A percentile compares a stretch with the other conserved stretches of the same genome.
These are phyloP conservation scores for Melastoma candidum DNA, from an alignment of 441 rosid genomes.

Conservation along the genomic window DNA sequence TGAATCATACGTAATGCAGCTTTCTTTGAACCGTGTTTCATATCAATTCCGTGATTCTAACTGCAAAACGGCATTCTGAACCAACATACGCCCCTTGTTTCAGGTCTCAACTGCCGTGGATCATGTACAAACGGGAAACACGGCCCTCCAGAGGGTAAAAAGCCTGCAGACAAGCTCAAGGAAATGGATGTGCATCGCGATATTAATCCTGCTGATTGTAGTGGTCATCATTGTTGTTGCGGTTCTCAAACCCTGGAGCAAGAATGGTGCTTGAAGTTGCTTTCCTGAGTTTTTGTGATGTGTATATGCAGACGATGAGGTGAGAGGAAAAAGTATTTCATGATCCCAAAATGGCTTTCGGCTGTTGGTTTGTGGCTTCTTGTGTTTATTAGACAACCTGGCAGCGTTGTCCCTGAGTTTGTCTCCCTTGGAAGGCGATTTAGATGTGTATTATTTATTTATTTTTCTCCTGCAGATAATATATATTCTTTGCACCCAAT, in stretches of 20 bases:
- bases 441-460: too few species aligned
- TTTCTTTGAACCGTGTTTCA: too few species aligned
- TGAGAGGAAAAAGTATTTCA: too few species aligned
- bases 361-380: too few species aligned
- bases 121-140: slow-evolving; percentile 84
- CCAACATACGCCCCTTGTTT: slow-evolving; percentile 1
- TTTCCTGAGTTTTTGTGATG: neutral
- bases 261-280: slow-evolving; percentile 46
- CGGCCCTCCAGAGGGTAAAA: slow-evolving; percentile 63
- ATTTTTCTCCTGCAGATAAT: too few species aligned
- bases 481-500: too few species aligned
- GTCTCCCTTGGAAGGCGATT: too few species aligned
- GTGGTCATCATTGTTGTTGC: slow-evolving; percentile 52
- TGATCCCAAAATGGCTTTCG: too few species aligned
- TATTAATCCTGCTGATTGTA: slow-evolving; percentile 70
- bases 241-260: slow-evolving; percentile 78
- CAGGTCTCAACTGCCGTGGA: slow-evolving; percentile 91
- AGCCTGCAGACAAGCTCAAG: slow-evolving; percentile 67
- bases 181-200: slow-evolving; percentile 92
- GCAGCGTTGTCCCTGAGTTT: too few species aligned
- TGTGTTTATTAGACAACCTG: too few species aligned
- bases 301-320: slow-evolving; percentile 2
- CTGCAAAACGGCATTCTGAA: too few species aligned
- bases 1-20: slow-evolving; percentile 60
- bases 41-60: too few species aligned